Conservation (phyloP, 345 rosid species). For the Bruguiera gymnorhiza region DNA sequence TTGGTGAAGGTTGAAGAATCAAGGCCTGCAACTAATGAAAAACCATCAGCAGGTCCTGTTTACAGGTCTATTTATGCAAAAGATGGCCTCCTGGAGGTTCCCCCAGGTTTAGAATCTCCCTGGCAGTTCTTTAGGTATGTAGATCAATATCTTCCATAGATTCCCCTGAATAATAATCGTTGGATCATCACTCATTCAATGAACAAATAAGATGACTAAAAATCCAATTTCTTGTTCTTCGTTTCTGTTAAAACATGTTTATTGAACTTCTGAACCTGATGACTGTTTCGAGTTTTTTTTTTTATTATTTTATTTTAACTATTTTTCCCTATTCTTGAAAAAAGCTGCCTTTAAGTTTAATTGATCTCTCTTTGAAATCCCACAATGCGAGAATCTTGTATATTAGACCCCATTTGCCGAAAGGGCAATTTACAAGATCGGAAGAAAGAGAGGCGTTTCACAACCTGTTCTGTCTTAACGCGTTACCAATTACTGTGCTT, state of each 20-base stretch:
- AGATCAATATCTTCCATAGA: not conserved
- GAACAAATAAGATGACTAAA: too few species aligned
- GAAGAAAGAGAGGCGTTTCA: too few species aligned
- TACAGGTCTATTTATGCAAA: conserved; percentile 73
- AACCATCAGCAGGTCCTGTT: conserved; percentile 78
- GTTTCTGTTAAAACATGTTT: not conserved
- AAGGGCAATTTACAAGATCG: too few species aligned
- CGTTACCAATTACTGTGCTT: too few species aligned
- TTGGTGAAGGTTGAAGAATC: conserved; percentile 72
- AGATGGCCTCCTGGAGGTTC: conserved; percentile 66
- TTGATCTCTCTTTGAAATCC: too few species aligned
- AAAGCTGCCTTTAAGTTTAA: not conserved
- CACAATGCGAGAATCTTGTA: too few species aligned
- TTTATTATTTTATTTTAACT: too few species aligned
- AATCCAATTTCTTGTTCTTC: not conserved
- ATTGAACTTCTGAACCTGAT: not conserved
- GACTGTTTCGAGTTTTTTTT: too few species aligned
- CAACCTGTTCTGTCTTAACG: too few species aligned
- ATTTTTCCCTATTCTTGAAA: not conserved
- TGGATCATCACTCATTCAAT: too few species aligned
- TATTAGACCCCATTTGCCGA: too few species aligned
- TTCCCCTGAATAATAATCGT: not conserved
- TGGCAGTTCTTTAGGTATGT: conserved; percentile 82
- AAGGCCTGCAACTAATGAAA: conserved; percentile 39
- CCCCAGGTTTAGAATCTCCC: conserved; percentile 61